Conservation (phyloP, 2,329 filamentous ascomycete genomes). For the Colletotrichum horii region DNA sequence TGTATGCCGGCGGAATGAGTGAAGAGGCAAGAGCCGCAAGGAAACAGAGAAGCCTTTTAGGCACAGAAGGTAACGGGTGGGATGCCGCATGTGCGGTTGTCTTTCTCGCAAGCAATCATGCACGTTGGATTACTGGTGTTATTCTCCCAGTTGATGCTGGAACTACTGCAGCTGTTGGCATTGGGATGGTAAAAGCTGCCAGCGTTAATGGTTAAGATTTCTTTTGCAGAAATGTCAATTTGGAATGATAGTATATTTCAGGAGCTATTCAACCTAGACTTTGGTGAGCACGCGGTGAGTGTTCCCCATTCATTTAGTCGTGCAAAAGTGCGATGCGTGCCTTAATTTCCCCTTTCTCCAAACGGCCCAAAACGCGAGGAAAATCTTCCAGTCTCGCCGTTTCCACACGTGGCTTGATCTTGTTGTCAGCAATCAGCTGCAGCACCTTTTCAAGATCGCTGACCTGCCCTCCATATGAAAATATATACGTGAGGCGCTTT, state of each 20-base stretch:
- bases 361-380: slow-evolving; percentile 33
- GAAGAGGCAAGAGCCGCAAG: slow-evolving; percentile 41
- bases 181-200: slow-evolving; percentile 27
- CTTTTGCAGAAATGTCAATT: not conserved
- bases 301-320: not conserved
- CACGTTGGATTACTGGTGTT: slow-evolving; percentile 48
- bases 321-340: slow-evolving; percentile 27
- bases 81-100: slow-evolving; percentile 44
- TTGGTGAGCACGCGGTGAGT: not conserved
- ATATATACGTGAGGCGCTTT: slow-evolving; percentile 45
- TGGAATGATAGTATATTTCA: not conserved
- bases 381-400: slow-evolving; percentile 36
- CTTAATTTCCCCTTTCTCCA: slow-evolving; percentile 39
- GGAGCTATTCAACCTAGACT: not conserved
- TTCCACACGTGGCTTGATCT: slow-evolving; percentile 38
- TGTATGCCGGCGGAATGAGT: slow-evolving; percentile 43
- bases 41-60: slow-evolving; percentile 41
- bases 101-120: slow-evolving; percentile 44
- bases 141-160: slow-evolving; percentile 48
- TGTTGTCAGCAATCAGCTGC: slow-evolving; percentile 36
- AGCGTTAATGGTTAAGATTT: slow-evolving; percentile 29
- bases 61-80: slow-evolving; percentile 49
- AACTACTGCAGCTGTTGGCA: slow-evolving; percentile 34
- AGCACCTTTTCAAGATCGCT: slow-evolving; percentile 41
- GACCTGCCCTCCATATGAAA: slow-evolving; percentile 47